Base-by-base conservation (phyloP, 257 asterid genomes). In the Petunia axillaris region DNA sequence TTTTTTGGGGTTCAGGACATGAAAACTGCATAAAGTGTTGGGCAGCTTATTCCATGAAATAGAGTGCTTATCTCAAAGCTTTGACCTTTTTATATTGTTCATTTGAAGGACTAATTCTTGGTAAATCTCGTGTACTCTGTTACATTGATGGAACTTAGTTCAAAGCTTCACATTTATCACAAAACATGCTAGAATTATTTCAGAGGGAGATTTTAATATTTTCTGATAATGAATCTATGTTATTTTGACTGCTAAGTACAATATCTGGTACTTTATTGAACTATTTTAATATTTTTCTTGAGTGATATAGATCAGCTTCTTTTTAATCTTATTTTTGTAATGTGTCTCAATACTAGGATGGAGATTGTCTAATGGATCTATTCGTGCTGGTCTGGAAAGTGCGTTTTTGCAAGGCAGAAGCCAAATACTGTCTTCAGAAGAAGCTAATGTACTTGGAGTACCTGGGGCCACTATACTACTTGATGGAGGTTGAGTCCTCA, bases 341-440 rank as follows among this genome's bases (percentile, higher is more conserved):
- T 46, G 59, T 2, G 11, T 70, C 16, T 70, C 8, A 70, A 46
- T 70, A 46, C 10, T 15, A 70, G 77, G 77, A 39, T 95, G 97
- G 96, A 85, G 85, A 52, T 77, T 95, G 62, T 89, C 96, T 8
- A 86, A 87, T 79, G 77, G 82, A 65, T 90, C 98, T 77, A 86
- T 95, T 70, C 95, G 90, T 70, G 85, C 92, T 83, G 99, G 99
- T 86, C 85, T 95, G 64, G 93, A 95, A 86, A 35, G 83, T 75
- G 89, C 77, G 10, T 25, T 79, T 90, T 82, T 95, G 90, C 91
- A 82, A 73, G 98, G 99, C 16, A 89, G 99, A 89, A 90, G 85
- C 84, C 99, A 95, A 81, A 75, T 95, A 84, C 86, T 95, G 83
- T 87, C 94, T 76, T 83, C 83, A 38, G 83, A 88, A 81, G 97